A percentile compares a stretch with the other conserved stretches of the same genome.
phyloP scores from a whole-genome alignment of 208 protist genomes.

The Trichomonas vaginalis region DNA sequence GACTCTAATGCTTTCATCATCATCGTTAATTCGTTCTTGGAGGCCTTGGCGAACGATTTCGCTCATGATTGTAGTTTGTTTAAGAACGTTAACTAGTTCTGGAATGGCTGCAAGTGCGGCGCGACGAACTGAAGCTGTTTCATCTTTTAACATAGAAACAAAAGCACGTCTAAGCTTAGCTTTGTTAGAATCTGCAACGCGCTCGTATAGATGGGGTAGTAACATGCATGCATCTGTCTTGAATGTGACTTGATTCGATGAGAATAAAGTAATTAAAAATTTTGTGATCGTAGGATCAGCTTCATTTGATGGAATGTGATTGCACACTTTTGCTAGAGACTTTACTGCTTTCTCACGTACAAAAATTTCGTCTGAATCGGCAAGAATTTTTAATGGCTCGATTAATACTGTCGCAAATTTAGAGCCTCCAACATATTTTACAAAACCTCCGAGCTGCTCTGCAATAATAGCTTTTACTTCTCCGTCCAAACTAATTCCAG shows the following conservation, averaged over 20 bases:
- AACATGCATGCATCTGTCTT: not conserved
- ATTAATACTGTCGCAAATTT: not conserved
- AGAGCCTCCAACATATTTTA: not conserved
- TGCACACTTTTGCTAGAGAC: not conserved
- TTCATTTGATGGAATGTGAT: not conserved
- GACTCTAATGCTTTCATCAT: constrained; percentile 10
- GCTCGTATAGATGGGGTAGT: not conserved
- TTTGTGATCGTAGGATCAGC: not conserved
- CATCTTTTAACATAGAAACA: not conserved
- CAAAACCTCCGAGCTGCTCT: not conserved
- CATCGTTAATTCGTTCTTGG: not conserved
- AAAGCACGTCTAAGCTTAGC: not conserved
- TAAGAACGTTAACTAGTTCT: not conserved
- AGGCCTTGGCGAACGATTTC: not conserved
- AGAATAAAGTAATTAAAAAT: not conserved
- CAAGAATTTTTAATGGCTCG: not conserved
- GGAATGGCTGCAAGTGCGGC: not conserved
- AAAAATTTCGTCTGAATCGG: not conserved
- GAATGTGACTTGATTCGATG: not conserved
- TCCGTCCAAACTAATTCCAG: not conserved
- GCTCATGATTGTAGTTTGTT: not conserved
- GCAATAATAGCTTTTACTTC: not conserved
- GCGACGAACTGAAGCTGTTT: not conserved
- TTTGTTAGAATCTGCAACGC: not conserved
- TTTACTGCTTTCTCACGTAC: constrained; percentile 10